Percentiles rank a stretch among this genome's conserved stretches.
Evolutionary conservation across 139 green algal genomes (phyloP).

Genomic region (Chlamydomonas sphaeroides): DNA sequence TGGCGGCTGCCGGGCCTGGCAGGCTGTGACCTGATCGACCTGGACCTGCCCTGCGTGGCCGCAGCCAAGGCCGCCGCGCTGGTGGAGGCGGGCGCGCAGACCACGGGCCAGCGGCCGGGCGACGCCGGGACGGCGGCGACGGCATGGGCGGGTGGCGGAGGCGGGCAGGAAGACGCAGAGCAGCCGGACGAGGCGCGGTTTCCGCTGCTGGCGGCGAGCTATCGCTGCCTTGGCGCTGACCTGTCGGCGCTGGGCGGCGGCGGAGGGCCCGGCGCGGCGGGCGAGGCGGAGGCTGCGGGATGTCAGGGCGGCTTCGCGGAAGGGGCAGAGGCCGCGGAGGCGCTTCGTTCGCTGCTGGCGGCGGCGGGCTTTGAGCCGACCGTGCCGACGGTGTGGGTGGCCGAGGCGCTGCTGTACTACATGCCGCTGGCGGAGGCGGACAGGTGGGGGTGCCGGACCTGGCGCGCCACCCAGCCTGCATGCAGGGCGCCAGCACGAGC

Average conservation of each 20-base stretch:
- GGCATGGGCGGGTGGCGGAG: no score
- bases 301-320: neutral
- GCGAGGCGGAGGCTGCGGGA: neutral
- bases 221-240: conserved; percentile 39
- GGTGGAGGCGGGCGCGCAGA: conserved; percentile 29
- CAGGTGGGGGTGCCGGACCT: no score
- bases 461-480: no score
- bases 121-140: no score
- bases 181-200: no score
- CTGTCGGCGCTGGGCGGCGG: conserved; percentile 6
- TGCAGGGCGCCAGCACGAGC: no score
- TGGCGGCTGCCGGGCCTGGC: conserved; percentile 48
- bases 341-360: conserved; percentile 4
- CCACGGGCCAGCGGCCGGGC: no score
- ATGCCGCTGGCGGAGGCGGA: conserved; percentile 31
- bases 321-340: no score
- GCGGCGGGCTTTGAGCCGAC: neutral
- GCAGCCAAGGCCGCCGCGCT: conserved; percentile 26
- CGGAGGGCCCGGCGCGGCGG: no score
- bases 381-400: conserved; percentile 32
- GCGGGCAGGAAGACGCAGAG: no score
- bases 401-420: conserved; percentile 59
- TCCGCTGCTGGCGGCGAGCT: conserved; percentile 16
- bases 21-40: conserved; percentile 24
- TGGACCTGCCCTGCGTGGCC: conserved; percentile 47